A percentile compares a stretch with the other conserved stretches of the same genome.
Conservation (phyloP, 1,284 basidiomycete genomes). For the Sporisorium scitamineum region DNA sequence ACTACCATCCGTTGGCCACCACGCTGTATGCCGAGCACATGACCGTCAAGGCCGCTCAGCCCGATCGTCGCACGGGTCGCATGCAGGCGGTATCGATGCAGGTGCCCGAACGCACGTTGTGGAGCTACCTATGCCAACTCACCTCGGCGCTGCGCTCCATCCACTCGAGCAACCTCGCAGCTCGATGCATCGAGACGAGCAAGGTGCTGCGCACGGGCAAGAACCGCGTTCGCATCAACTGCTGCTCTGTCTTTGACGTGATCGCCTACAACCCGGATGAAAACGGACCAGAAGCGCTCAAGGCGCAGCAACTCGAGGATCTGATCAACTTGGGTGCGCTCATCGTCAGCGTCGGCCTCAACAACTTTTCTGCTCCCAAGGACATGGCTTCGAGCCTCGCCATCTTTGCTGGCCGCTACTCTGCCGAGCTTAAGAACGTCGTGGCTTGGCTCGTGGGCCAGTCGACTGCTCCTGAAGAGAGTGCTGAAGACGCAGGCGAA, state of each 20-base stretch:
- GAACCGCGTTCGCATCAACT: slow-evolving; percentile 74
- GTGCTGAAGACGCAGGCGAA: slow-evolving; percentile 16
- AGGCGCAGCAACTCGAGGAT: slow-evolving; percentile 80
- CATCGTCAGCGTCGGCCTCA: slow-evolving; percentile 83
- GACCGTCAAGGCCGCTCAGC: slow-evolving; percentile 70
- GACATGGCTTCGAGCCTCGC: slow-evolving; percentile 84
- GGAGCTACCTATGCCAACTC: slow-evolving; percentile 94
- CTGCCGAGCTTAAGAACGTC: slow-evolving; percentile 83
- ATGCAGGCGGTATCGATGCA: slow-evolving; percentile 65
- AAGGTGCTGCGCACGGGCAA: slow-evolving; percentile 90
- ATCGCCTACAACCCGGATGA: slow-evolving; percentile 58
- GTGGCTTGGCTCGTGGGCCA: slow-evolving; percentile 80
- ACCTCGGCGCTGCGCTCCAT: slow-evolving; percentile 86
- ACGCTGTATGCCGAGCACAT: slow-evolving; percentile 82
- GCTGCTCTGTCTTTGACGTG: slow-evolving; percentile 67
- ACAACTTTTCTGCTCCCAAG: slow-evolving; percentile 75
- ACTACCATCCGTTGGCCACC: slow-evolving; percentile 86
- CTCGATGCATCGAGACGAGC: slow-evolving; percentile 85
- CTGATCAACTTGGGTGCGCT: slow-evolving; percentile 86
- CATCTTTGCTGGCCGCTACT: slow-evolving; percentile 80
- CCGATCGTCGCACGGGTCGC: slow-evolving; percentile 66
- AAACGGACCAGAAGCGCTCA: slow-evolving; percentile 36
- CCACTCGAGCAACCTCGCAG: slow-evolving; percentile 84
- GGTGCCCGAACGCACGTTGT: slow-evolving; percentile 85
- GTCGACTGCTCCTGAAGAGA: slow-evolving; percentile 16